A percentile compares a stretch with the other conserved stretches of the same genome.
phyloP scores from a whole-genome alignment of 257 asterid genomes.

The Solanum lycopersicoides region DNA sequence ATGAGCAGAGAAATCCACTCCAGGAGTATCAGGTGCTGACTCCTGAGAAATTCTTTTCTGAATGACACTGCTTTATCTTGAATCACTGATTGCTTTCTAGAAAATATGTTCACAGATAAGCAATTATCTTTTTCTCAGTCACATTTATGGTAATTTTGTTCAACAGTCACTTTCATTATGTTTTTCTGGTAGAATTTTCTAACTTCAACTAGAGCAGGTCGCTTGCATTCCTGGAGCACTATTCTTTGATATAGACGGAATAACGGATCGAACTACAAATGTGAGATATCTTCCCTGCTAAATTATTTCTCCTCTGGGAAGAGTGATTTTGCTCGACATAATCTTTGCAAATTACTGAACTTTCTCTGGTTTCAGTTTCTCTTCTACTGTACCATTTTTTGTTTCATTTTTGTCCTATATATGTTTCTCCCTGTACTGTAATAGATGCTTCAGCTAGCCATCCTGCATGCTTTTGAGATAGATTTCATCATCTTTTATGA shows the following conservation, averaged over 20 bases:
- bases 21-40: constrained; percentile 85
- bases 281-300: constrained; percentile 30
- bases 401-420: not conserved
- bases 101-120: not conserved
- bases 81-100: not conserved
- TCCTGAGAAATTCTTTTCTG: not conserved
- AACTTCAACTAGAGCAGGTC: constrained; percentile 36
- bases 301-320: not conserved
- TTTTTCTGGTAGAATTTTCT: not conserved
- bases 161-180: not conserved
- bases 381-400: not conserved
- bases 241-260: constrained; percentile 83
- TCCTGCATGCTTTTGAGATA: not conserved
- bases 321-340: not conserved
- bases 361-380: not conserved
- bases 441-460: not conserved
- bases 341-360: not conserved
- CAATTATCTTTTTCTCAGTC: not conserved
- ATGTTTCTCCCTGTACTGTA: not conserved
- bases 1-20: constrained; percentile 91
- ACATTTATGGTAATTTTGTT: not conserved
- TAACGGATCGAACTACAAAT: constrained; percentile 65
- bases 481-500: not conserved
- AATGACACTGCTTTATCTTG: not conserved
- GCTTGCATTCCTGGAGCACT: constrained; percentile 96